These are phyloP conservation scores for Cruciata laevipes DNA, from an alignment of 257 asterid species.

Conservation along the genomic window DNA sequence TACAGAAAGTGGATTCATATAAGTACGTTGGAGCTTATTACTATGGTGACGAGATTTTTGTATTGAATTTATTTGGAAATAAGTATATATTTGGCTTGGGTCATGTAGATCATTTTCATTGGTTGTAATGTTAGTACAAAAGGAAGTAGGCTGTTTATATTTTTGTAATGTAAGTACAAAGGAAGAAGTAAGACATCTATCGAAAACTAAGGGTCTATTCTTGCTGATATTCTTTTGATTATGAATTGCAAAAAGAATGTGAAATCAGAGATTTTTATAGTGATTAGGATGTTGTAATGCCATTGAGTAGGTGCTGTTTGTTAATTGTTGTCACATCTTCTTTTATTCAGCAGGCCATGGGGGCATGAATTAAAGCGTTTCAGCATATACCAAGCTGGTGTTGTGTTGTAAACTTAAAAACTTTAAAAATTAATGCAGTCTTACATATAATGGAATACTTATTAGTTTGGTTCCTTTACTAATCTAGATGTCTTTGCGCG, in stretches of 20 bases:
- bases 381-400: background rate
- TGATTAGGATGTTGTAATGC: background rate
- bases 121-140: background rate
- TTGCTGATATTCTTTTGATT: background rate
- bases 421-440: background rate
- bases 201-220: background rate
- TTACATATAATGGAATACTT: background rate
- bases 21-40: background rate
- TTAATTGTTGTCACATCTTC: background rate
- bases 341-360: background rate
- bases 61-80: background rate
- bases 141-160: too few relatives aligned
- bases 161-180: background rate
- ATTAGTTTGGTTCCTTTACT: constrained; percentile 1
- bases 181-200: background rate
- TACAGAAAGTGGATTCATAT: background rate
- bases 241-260: background rate
- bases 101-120: too few relatives aligned
- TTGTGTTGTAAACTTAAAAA: background rate
- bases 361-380: background rate
- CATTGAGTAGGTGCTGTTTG: background rate
- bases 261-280: background rate
- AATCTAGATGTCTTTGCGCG: background rate
- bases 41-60: background rate
- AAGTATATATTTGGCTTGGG: too few relatives aligned